Evolutionary conservation across 2,329 filamentous ascomycete genomes (phyloP), one percentile per base, ranked within the genome.

Genomic region (Nemania serpens): DNA sequence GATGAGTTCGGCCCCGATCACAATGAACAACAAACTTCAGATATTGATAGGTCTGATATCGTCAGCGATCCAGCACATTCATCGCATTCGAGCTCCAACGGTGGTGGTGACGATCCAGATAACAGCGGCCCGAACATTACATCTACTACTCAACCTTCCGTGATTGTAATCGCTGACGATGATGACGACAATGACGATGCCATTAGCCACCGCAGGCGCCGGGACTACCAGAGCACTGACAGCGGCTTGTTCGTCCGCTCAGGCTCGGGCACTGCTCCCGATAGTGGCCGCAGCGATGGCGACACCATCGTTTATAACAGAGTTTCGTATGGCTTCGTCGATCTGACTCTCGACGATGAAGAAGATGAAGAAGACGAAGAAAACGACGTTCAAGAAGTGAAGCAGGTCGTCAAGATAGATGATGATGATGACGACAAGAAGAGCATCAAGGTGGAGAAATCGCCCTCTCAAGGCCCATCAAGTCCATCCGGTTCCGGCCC

Each of bases 101-200:
- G 12, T n/a, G 33, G 4, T 29, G 12, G 42, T 54, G 22, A 10
- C 3, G 0, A 9, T 48, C 13, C 2, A 15, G 12, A 45, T 6
- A 41, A 37, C n/a, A 53, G 41, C 34, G 29, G 55, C 15, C 4
- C n/a, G 10, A 18, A 41, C 18, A 45, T 49, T 11, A 20, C 41
- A 17, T 11, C 42, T 34, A 46, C 22, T 20, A 11, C 37, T 12
- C 49, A 43, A 5, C 46, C 33, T 15, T 37, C 2, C 2, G 22
- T 46, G 13, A 50, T 62, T 34, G 29, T 56, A 4, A 59, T 57
- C 25, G 43, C 47, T 12, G 61, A 66, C 3, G 55, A 62, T 25
- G 58, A 66, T 2, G 55, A 59, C 34, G 58, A 63, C 5, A 18
- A 48, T 13, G 3, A 45, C 17, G n/a, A 52, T 18, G 10, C 33